Evolutionary conservation across 805 yeast genomes (phyloP).

Genomic region (Schwanniomyces sp.): DNA sequence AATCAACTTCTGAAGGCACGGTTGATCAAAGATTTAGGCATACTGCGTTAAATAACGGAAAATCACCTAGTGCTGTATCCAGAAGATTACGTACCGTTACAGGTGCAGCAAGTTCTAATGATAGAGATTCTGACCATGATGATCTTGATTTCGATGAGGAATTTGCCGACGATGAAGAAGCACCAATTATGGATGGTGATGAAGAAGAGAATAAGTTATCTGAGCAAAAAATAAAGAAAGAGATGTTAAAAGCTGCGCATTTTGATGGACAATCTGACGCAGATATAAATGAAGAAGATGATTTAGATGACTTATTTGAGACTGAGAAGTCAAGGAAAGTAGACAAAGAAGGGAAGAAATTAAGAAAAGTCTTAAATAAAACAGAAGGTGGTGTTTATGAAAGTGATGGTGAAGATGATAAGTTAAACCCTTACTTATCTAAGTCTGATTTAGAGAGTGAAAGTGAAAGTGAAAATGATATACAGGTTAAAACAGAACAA

Average conservation of each 20-base stretch:
- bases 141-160: constrained; percentile 95
- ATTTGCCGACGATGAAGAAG: constrained; percentile 98
- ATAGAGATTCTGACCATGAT: constrained; percentile 76
- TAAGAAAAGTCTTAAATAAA: constrained; percentile 78
- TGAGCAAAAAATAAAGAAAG: constrained; percentile 78
- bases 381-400: constrained; percentile 90
- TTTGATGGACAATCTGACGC: constrained; percentile 62
- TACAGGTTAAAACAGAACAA: constrained; percentile 32
- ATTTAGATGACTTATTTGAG: constrained; percentile 69
- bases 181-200: constrained; percentile 94
- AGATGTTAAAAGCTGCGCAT: constrained; percentile 80
- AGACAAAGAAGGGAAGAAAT: constrained; percentile 86
- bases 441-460: constrained; percentile 60
- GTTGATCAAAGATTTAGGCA: constrained; percentile 49
- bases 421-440: constrained; percentile 71
- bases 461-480: constrained; percentile 49
- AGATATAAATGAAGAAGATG: constrained; percentile 62
- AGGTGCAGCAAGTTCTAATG: constrained; percentile 43
- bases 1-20: constrained; percentile 44
- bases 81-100: constrained; percentile 40
- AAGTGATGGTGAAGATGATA: constrained; percentile 68
- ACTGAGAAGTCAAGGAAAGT: constrained; percentile 62
- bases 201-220: constrained; percentile 93
- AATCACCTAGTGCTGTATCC: neutral
- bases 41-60: constrained; percentile 7